Evolutionary conservation across 208 protist genomes (phyloP).

Genomic region (Trichomonas vaginalis): DNA sequence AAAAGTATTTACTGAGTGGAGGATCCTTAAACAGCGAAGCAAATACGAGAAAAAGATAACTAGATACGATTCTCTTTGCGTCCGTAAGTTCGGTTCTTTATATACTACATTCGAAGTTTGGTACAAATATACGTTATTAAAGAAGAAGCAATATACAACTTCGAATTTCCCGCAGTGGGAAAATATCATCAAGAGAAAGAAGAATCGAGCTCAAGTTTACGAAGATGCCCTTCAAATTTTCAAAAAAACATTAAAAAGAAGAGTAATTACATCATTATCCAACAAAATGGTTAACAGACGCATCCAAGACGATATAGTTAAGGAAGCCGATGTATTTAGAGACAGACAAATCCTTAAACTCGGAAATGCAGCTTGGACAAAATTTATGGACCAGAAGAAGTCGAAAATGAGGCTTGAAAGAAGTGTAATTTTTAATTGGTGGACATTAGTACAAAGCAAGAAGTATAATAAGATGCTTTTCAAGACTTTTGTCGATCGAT

Average conservation of each 20-base stretch:
- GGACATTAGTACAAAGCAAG: background rate
- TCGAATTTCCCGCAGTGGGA: background rate
- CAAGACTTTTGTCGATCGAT: background rate
- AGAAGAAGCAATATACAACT: background rate
- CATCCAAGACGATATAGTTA: background rate
- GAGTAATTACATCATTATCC: background rate
- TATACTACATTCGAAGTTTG: background rate
- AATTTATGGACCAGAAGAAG: background rate
- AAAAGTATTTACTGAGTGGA: background rate
- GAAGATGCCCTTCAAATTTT: background rate
- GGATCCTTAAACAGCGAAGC: background rate
- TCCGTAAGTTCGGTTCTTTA: background rate
- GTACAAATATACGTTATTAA: background rate
- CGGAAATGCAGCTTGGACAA: background rate
- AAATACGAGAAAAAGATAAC: background rate
- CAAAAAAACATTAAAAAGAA: background rate
- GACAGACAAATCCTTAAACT: background rate
- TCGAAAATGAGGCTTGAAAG: background rate
- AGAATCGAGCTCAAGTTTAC: background rate
- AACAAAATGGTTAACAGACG: background rate
- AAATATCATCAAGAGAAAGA: background rate
- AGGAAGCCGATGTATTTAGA: background rate
- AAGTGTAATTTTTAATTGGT: background rate
- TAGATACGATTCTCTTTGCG: background rate
- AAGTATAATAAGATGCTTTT: background rate